Percentiles rank a stretch among this genome's conserved stretches.
Conservation (phyloP, 768 basidiomycete species). For the Porpolomopsis calyptriformis region DNA sequence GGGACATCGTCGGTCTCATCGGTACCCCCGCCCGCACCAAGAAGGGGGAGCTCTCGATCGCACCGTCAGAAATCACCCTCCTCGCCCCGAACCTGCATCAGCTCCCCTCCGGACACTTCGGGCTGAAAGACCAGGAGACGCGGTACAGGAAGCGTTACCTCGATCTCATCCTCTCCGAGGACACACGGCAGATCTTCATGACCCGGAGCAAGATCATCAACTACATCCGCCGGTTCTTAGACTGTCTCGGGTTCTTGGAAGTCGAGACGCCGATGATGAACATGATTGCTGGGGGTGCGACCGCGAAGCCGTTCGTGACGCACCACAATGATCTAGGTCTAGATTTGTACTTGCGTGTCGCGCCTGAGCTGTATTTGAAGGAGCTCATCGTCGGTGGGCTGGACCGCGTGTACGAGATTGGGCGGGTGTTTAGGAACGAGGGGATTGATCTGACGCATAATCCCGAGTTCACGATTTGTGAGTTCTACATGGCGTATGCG, state of each 20-base stretch:
- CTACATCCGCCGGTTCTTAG: constrained; percentile 86
- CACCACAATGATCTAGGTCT: constrained; percentile 98
- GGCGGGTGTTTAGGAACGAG: constrained; percentile 96
- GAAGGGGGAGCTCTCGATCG: constrained; percentile 90
- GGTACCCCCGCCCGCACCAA: constrained; percentile 87
- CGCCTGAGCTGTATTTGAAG: constrained; percentile 97
- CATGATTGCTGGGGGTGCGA: constrained; percentile 92
- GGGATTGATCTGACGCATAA: constrained; percentile 99
- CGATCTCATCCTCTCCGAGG: constrained; percentile 90
- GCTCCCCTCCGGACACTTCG: constrained; percentile 84
- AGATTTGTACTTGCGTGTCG: constrained; percentile 93
- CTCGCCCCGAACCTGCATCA: constrained; percentile 96
- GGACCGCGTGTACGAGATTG: constrained; percentile 97
- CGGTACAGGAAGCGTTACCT: constrained; percentile 98
- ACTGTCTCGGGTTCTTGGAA: constrained; percentile 89
- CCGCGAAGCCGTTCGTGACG: constrained; percentile 96
- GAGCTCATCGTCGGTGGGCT: constrained; percentile 93
- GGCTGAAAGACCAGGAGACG: constrained; percentile 94
- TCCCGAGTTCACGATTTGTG: constrained; percentile 98
- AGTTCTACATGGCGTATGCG: constrained; percentile 99
- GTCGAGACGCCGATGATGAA: constrained; percentile 99
- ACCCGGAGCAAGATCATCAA: constrained; percentile 84
- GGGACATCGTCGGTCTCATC: constrained; percentile 90
- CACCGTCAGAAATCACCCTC: constrained; percentile 69
- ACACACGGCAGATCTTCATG: constrained; percentile 83